Conservation (phyloP, 805 yeast genomes). For the Wickerhamiella slavikovae region DNA sequence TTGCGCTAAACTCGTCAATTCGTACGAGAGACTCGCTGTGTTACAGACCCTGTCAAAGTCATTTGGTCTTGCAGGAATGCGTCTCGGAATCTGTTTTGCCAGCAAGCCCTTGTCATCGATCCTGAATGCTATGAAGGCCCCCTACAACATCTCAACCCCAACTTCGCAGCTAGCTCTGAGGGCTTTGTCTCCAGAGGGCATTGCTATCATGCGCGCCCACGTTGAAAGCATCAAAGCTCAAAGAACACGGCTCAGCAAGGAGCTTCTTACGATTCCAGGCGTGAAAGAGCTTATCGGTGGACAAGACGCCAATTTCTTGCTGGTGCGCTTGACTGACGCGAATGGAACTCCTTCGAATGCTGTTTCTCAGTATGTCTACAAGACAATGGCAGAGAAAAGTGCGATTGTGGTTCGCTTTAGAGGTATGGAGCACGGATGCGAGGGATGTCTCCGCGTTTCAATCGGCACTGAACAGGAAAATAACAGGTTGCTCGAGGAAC, state of each 20-base stretch:
- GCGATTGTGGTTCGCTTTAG: conserved; percentile 78
- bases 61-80: conserved; percentile 88
- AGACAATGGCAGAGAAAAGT: conserved; percentile 44
- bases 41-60: conserved; percentile 87
- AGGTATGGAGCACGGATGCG: conserved; percentile 78
- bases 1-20: conserved; percentile 54
- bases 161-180: conserved; percentile 58
- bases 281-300: conserved; percentile 61
- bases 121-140: conserved; percentile 83
- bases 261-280: conserved; percentile 34
- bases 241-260: conserved; percentile 31
- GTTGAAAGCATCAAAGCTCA: conserved; percentile 33
- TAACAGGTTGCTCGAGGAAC: conserved; percentile 28
- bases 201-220: conserved; percentile 35
- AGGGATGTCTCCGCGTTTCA: conserved; percentile 72
- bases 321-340: conserved; percentile 41
- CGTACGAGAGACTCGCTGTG: conserved; percentile 66
- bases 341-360: conserved; percentile 45
- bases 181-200: conserved; percentile 41
- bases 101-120: conserved; percentile 37
- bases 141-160: conserved; percentile 74
- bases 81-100: conserved; percentile 68
- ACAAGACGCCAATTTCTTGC: conserved; percentile 74
- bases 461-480: conserved; percentile 74
- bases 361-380: conserved; percentile 46